These are phyloP conservation scores for Hsuehochloa calcarea DNA, from an alignment of 176 grass and related monocot species.

Conservation along the genomic window DNA sequence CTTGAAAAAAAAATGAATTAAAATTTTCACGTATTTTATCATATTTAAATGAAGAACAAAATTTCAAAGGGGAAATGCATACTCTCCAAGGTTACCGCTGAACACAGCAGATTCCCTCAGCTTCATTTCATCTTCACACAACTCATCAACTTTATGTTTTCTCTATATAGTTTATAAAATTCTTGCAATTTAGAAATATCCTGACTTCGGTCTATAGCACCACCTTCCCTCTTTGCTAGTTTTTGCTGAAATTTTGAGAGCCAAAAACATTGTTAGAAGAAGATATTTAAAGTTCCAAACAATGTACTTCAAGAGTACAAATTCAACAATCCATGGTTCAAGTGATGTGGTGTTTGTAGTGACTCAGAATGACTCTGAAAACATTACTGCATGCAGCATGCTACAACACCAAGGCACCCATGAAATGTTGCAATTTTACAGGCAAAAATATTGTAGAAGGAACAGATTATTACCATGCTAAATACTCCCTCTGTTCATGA, in stretches of 20 bases:
- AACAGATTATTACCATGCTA: neutral
- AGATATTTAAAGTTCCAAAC: constrained; percentile 8
- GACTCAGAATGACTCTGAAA: neutral
- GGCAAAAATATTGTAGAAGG: neutral
- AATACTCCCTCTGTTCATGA: neutral
- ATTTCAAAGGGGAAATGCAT: constrained; percentile 31
- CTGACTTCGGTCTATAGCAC: constrained; percentile 72
- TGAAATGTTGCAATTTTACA: neutral
- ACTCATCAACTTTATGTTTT: constrained; percentile 85
- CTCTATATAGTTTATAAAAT: constrained; percentile 94
- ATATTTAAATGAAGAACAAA: neutral
- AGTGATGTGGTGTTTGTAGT: neutral
- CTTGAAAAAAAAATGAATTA: constrained; percentile 4
- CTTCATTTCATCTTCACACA: constrained; percentile 83
- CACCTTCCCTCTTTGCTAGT: constrained; percentile 64
- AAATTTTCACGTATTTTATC: neutral
- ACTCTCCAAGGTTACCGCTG: constrained; percentile 85
- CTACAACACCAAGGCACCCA: neutral
- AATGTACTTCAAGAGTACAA: neutral
- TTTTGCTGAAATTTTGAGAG: constrained; percentile 74
- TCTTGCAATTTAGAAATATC: constrained; percentile 85
- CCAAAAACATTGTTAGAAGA: constrained; percentile 3
- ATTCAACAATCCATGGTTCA: constrained; percentile 9
- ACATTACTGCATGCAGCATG: neutral
- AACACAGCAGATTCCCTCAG: constrained; percentile 86